Conservation (phyloP, 2,329 filamentous ascomycete species). For the Zymoseptoria crescenta region DNA sequence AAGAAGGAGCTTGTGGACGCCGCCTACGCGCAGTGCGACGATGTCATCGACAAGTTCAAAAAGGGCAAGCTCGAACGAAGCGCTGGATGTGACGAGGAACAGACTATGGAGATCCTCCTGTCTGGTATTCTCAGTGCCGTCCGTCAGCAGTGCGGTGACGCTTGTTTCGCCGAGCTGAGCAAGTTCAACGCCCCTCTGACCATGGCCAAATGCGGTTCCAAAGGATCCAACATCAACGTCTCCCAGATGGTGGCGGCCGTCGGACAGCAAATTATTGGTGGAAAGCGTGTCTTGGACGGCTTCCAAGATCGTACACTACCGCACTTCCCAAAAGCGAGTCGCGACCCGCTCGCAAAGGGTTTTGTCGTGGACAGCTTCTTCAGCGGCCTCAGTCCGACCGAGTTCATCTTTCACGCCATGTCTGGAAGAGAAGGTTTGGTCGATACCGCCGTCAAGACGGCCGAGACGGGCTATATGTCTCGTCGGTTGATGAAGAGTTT, state of each 20-base stretch:
- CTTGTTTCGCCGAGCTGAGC: conserved; percentile 84
- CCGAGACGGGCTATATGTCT: conserved; percentile 98
- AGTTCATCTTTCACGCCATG: conserved; percentile 98
- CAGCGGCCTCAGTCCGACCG: conserved; percentile 76
- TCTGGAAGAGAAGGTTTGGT: conserved; percentile 97
- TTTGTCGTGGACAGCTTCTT: conserved; percentile 98
- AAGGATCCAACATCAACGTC: conserved; percentile 95
- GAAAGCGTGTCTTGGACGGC: conserved; percentile 84
- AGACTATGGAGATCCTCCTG: conserved; percentile 83
- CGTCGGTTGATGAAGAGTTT: conserved; percentile 95
- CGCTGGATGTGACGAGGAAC: conserved; percentile 81
- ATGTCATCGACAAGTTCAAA: conserved; percentile 75
- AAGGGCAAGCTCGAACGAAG: conserved; percentile 75
- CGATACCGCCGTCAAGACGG: conserved; percentile 97
- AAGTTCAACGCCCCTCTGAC: conserved; percentile 86
- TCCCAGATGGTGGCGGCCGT: conserved; percentile 98
- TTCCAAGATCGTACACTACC: conserved; percentile 93
- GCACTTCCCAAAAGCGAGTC: conserved; percentile 89
- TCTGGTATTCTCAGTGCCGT: conserved; percentile 89
- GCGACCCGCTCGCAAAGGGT: conserved; percentile 88
- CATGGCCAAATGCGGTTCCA: conserved; percentile 96
- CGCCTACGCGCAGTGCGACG: conserved; percentile 74
- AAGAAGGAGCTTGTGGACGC: conserved; percentile 69
- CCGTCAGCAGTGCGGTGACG: conserved; percentile 79
- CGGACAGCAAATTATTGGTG: conserved; percentile 95